These are phyloP conservation scores for Rhodotorula sp. DNA, from an alignment of 1,284 basidiomycete species.

Conservation along the genomic window DNA sequence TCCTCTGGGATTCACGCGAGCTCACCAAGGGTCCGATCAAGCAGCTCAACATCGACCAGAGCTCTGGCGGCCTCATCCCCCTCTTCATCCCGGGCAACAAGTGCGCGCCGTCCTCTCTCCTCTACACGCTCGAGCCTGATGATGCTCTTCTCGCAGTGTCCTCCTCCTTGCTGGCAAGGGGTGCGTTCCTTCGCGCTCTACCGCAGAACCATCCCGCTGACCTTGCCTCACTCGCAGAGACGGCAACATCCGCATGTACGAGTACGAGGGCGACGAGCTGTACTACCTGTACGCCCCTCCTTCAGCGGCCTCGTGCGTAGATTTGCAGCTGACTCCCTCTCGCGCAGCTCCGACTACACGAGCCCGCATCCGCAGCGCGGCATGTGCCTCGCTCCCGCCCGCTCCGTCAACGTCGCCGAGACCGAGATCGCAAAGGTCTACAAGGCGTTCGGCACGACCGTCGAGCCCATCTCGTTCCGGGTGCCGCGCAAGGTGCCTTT, in stretches of 20 bases:
- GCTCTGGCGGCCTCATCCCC: constrained; percentile 91
- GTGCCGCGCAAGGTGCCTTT: constrained; percentile 77
- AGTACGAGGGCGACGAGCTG: constrained; percentile 85
- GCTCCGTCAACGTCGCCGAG: constrained; percentile 80
- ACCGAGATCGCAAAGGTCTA: constrained; percentile 96
- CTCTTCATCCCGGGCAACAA: constrained; percentile 93
- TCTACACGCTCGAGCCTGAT: not conserved
- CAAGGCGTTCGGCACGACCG: constrained; percentile 58
- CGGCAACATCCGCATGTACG: constrained; percentile 93
- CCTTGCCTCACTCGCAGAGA: constrained; percentile 54
- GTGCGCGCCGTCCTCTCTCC: constrained; percentile 2
- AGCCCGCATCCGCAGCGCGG: constrained; percentile 90
- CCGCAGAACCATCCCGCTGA: not conserved
- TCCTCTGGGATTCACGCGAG: constrained; percentile 78
- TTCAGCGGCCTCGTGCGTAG: not conserved
- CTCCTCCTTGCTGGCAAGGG: constrained; percentile 79
- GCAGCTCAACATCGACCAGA: constrained; percentile 78
- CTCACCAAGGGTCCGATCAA: constrained; percentile 66
- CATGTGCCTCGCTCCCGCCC: constrained; percentile 91
- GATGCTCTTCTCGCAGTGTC: constrained; percentile 53
- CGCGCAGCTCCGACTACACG: constrained; percentile 71
- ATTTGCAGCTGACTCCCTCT: not conserved
- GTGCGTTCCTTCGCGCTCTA: constrained; percentile 25
- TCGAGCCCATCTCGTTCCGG: constrained; percentile 90
- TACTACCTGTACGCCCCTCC: constrained; percentile 59